A percentile compares a stretch with the other conserved stretches of the same genome.
Conservation (phyloP, 768 basidiomycete genomes). For the Amanita phalloides region DNA sequence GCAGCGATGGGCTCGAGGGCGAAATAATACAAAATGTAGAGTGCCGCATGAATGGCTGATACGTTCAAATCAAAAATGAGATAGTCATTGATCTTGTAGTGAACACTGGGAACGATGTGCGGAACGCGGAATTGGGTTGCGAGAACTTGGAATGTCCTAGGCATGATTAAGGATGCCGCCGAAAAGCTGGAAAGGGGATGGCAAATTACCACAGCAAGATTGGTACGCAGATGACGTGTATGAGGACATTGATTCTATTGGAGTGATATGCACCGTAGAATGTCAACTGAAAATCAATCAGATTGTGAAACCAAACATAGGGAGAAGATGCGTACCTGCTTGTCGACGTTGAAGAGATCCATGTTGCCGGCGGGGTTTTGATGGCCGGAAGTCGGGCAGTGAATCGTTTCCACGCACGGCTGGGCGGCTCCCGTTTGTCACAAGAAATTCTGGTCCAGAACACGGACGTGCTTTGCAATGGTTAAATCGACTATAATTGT, state of each 20-base stretch:
- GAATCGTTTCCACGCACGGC: not conserved
- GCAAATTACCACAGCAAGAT: slow-evolving; percentile 59
- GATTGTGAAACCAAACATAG: not conserved
- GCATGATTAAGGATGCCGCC: slow-evolving; percentile 2
- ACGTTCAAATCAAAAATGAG: slow-evolving; percentile 64
- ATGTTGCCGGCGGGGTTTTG: slow-evolving; percentile 15
- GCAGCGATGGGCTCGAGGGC: slow-evolving; percentile 77
- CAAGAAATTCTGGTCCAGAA: slow-evolving; percentile 3
- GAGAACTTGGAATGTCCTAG: slow-evolving; percentile 56
- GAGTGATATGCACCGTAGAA: slow-evolving; percentile 94
- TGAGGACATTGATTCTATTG: slow-evolving; percentile 70
- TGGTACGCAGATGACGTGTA: slow-evolving; percentile 84
- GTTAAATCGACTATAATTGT: slow-evolving; percentile 83
- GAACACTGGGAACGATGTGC: slow-evolving; percentile 39
- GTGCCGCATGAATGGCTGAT: slow-evolving; percentile 42
- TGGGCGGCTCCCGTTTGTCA: not conserved
- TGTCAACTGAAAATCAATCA: slow-evolving; percentile 36
- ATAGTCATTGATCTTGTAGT: slow-evolving; percentile 46
- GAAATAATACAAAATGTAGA: slow-evolving; percentile 70
- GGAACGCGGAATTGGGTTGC: slow-evolving; percentile 38
- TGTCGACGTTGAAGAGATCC: slow-evolving; percentile 54
- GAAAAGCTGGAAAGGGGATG: not conserved
- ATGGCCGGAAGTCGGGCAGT: not conserved
- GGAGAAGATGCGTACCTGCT: slow-evolving; percentile 37
- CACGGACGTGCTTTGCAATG: slow-evolving; percentile 32